These are phyloP conservation scores for Melampsora larici-populina DNA, from an alignment of 1,284 basidiomycete genomes.

Conservation along the genomic window DNA sequence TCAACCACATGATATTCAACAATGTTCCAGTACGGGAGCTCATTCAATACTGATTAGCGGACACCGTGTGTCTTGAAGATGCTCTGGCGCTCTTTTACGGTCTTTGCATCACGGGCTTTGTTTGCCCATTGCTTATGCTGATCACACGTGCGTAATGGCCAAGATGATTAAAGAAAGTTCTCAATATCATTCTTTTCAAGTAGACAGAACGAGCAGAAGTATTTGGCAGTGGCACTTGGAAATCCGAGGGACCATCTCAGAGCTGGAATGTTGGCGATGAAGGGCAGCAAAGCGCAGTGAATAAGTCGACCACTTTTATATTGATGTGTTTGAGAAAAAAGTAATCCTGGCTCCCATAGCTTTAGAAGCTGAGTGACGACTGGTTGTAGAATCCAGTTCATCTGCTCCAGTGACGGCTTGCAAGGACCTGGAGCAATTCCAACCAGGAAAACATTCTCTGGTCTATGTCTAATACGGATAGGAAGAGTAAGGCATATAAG, in stretches of 20 bases:
- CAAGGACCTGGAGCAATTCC: conserved; percentile 1
- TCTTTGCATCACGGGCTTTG: neutral
- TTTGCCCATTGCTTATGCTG: conserved; percentile 3
- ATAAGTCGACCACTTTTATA: conserved; percentile 9
- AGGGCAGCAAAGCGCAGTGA: conserved; percentile 9
- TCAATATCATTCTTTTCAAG: conserved; percentile 10
- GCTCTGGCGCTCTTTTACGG: neutral
- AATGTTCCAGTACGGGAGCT: conserved; percentile 28
- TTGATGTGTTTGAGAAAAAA: neutral
- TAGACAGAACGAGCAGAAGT: conserved; percentile 40
- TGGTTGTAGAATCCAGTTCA: conserved; percentile 48
- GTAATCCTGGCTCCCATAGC: conserved; percentile 52
- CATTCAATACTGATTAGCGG: conserved; percentile 5
- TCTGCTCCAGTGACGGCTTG: neutral
- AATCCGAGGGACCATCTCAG: conserved; percentile 34
- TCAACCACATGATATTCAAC: conserved; percentile 23
- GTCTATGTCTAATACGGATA: neutral
- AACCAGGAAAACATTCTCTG: neutral
- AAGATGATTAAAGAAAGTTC: neutral
- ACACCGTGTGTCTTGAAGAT: neutral
- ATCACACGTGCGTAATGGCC: conserved; percentile 1
- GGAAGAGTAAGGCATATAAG: no score
- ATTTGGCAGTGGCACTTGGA: conserved; percentile 15
- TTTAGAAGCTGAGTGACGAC: conserved; percentile 51
- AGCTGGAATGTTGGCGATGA: conserved; percentile 8